These are phyloP conservation scores for Serendipita vermifera DNA, from an alignment of 768 basidiomycete genomes.

Conservation along the genomic window DNA sequence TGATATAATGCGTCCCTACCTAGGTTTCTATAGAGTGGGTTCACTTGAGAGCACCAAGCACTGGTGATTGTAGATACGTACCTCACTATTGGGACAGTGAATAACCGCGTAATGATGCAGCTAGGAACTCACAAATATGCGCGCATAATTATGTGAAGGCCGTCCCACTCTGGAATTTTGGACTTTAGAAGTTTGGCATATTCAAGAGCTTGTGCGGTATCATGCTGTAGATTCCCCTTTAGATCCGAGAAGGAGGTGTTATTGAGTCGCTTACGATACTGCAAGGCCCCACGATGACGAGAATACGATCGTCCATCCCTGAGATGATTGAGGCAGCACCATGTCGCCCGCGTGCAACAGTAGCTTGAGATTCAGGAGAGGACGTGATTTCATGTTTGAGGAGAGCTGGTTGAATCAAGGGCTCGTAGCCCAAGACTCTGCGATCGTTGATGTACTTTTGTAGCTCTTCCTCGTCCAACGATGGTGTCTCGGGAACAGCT, in stretches of 20 bases:
- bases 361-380: constrained; percentile 47
- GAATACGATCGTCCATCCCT: constrained; percentile 70
- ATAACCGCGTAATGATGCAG: not conserved
- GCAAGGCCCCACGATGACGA: constrained; percentile 93
- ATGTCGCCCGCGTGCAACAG: constrained; percentile 69
- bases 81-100: not conserved
- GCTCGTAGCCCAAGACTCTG: constrained; percentile 85
- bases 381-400: constrained; percentile 78
- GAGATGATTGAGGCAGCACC: constrained; percentile 65
- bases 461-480: constrained; percentile 48
- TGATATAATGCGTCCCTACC: not conserved
- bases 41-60: not conserved
- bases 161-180: constrained; percentile 30
- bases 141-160: constrained; percentile 91
- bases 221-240: too few relatives aligned
- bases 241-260: not conserved
- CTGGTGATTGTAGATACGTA: not conserved
- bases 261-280: constrained; percentile 50
- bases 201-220: constrained; percentile 70
- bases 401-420: constrained; percentile 86
- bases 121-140: constrained; percentile 58
- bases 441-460: constrained; percentile 68
- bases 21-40: not conserved
- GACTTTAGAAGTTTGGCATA: constrained; percentile 68
- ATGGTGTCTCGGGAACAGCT: constrained; percentile 46